Evolutionary conservation across 495 filamentous ascomycete species (phyloP).

Genomic region (Ascobolus immersus): DNA sequence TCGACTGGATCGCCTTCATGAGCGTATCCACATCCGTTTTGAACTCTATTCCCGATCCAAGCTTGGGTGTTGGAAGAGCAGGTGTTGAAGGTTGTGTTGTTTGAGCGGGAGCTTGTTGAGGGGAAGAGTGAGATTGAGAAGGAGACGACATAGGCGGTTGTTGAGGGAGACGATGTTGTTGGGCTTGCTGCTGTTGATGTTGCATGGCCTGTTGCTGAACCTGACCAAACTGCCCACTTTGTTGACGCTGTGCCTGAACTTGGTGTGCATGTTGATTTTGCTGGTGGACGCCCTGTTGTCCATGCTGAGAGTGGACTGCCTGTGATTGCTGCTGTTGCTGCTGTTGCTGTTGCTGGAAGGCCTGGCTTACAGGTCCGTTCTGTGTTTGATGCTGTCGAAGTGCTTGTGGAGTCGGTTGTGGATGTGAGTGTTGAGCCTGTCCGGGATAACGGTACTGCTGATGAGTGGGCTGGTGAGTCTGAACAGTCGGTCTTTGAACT

Average conservation of each 20-base stretch:
- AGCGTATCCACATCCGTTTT: slow-evolving; percentile 67
- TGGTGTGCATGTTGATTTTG: slow-evolving; percentile 12
- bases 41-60: slow-evolving; percentile 29
- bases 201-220: not conserved
- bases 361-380: slow-evolving; percentile 1
- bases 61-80: slow-evolving; percentile 11
- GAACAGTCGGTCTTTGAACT: slow-evolving; percentile 1
- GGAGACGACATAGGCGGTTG: not conserved
- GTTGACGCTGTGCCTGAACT: slow-evolving; percentile 1
- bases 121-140: not conserved
- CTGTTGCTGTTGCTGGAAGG: not conserved
- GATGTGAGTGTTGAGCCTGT: slow-evolving; percentile 3
- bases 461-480: not conserved
- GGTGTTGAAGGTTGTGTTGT: slow-evolving; percentile 7
- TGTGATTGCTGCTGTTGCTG: slow-evolving; percentile 4
- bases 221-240: not conserved
- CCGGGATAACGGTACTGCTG: slow-evolving; percentile 2
- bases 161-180: not conserved
- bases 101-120: not conserved
- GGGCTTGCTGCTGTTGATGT: not conserved
- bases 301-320: slow-evolving; percentile 8
- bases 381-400: slow-evolving; percentile 6
- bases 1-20: slow-evolving; percentile 76
- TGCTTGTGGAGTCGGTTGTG: slow-evolving; percentile 1
- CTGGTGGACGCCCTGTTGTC: slow-evolving; percentile 12